phyloP scores from a whole-genome alignment of 116 monocot species.

The Posidonia oceanica region DNA sequence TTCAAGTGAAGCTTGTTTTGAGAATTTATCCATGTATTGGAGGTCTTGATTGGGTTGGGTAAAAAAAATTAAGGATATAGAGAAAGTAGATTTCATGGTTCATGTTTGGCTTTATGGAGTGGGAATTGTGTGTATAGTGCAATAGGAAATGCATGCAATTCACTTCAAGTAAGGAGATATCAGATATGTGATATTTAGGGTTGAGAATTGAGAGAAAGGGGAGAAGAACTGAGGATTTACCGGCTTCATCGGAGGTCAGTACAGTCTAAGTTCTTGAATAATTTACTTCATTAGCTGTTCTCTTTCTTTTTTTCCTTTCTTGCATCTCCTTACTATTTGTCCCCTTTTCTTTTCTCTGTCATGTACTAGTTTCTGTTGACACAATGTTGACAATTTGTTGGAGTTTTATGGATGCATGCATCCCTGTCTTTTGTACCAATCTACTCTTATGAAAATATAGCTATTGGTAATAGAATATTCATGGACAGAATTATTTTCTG shows the following conservation, averaged over 20 bases:
- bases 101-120: background rate
- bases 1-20: no score
- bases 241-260: constrained; percentile 1
- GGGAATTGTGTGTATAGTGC: background rate
- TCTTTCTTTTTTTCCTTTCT: background rate
- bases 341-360: background rate
- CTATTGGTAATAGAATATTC: no score
- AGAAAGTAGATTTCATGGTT: no score
- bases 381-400: background rate
- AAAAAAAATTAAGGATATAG: background rate
- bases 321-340: background rate
- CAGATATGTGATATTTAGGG: no score
- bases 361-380: background rate
- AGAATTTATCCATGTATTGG: no score
- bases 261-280: background rate
- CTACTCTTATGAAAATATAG: no score
- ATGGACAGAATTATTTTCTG: no score
- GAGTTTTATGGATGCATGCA: background rate
- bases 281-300: background rate
- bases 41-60: background rate
- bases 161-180: no score
- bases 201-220: no score
- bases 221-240: background rate
- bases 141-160: no score
- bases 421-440: background rate